phyloP scores from a whole-genome alignment of 306 rosid genomes.

The Fragaria ananassa region DNA sequence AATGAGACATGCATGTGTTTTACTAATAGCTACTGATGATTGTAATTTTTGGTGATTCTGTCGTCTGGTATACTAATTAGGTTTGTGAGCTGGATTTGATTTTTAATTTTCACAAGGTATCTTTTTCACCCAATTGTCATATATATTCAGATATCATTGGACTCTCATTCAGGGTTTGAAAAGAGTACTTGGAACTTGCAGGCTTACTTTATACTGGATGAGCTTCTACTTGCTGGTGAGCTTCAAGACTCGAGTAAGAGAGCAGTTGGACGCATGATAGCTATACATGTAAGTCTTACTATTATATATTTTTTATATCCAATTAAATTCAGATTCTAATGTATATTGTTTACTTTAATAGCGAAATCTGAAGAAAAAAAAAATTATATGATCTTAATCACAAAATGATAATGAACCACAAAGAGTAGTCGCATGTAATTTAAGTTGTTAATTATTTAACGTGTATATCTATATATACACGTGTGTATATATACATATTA shows the following conservation, averaged over 20 bases:
- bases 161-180: neutral
- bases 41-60: neutral
- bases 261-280: constrained; percentile 74
- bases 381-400: neutral
- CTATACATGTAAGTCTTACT: constrained; percentile 63
- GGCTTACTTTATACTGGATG: constrained; percentile 86
- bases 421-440: too few relatives aligned
- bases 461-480: too few relatives aligned
- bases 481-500: too few relatives aligned
- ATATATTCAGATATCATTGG: neutral
- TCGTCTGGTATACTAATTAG: constrained; percentile 14
- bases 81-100: constrained; percentile 83
- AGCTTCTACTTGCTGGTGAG: constrained; percentile 85
- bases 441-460: too few relatives aligned
- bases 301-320: neutral
- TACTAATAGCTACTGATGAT: neutral
- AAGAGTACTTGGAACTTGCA: constrained; percentile 25
- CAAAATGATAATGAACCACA: too few relatives aligned
- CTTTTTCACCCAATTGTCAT: too few relatives aligned
- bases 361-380: too few relatives aligned
- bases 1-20: neutral
- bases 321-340: neutral
- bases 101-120: constrained; percentile 88
- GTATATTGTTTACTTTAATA: too few relatives aligned
- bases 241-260: constrained; percentile 95